phyloP scores from a whole-genome alignment of 2,329 filamentous ascomycete species.

The Coleophoma eucalyptorum region DNA sequence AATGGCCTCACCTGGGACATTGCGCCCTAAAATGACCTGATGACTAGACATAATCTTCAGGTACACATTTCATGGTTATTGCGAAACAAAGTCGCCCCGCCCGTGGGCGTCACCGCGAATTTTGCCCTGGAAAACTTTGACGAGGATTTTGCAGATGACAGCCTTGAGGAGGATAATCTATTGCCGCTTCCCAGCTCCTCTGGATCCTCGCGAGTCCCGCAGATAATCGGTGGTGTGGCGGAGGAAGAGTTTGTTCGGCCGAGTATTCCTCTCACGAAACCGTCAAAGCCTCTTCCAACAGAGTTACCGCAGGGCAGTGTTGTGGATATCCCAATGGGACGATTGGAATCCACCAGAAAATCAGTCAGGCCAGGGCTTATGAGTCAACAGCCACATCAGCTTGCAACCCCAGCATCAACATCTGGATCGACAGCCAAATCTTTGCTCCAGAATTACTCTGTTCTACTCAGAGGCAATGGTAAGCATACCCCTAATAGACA shows the following conservation, averaged over 20 bases:
- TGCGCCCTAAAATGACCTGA: conserved; percentile 18
- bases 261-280: conserved; percentile 13
- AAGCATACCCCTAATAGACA: neutral
- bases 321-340: conserved; percentile 23
- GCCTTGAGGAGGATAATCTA: conserved; percentile 3
- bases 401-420: conserved; percentile 27
- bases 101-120: conserved; percentile 10
- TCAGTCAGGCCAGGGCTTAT: conserved; percentile 6
- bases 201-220: conserved; percentile 9
- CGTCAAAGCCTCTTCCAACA: conserved; percentile 9
- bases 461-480: conserved; percentile 16
- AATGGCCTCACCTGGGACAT: conserved; percentile 17
- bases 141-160: conserved; percentile 11
- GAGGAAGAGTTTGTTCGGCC: conserved; percentile 16
- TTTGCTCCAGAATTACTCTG: conserved; percentile 15
- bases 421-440: conserved; percentile 12
- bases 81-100: conserved; percentile 20
- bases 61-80: conserved; percentile 29
- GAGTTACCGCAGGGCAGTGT: conserved; percentile 6
- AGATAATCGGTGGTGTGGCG: conserved; percentile 14
- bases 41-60: conserved; percentile 30
- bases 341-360: conserved; percentile 6
- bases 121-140: conserved; percentile 3
- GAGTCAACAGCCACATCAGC: conserved; percentile 20
- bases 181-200: conserved; percentile 5